These are phyloP conservation scores for Microbotryum silenes-acaulis DNA, from an alignment of 1,284 basidiomycete species.

Conservation along the genomic window DNA sequence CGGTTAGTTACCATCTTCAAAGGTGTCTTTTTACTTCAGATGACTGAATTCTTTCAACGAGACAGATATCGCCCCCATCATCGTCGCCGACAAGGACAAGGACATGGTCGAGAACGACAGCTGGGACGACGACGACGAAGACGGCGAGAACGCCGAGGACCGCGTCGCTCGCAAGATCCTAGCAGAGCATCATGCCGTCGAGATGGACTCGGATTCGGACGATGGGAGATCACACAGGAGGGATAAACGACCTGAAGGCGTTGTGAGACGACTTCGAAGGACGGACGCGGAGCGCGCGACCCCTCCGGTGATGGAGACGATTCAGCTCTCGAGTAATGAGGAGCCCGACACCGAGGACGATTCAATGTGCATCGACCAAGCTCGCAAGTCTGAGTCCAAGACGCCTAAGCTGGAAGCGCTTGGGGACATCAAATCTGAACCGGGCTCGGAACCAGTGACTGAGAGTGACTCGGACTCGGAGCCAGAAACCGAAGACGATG, in stretches of 20 bases:
- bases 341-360: too few species aligned
- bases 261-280: conserved; percentile 9
- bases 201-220: neutral
- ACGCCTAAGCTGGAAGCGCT: too few species aligned
- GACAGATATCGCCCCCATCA: neutral
- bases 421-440: too few species aligned
- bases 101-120: conserved; percentile 4
- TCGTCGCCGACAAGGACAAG: neutral
- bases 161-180: neutral
- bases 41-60: conserved; percentile 5
- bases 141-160: neutral
- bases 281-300: neutral
- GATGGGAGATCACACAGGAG: neutral
- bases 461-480: too few species aligned
- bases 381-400: too few species aligned
- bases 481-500: too few species aligned
- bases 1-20: conserved; percentile 5
- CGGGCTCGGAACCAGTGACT: conserved; percentile 1
- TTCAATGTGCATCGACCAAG: too few species aligned
- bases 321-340: neutral
- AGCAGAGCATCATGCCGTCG: neutral
- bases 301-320: neutral
- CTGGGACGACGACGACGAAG: conserved; percentile 2
- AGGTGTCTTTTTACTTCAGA: neutral
- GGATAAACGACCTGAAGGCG: conserved; percentile 8